Base-by-base conservation (phyloP, 176 grass and related monocot species). In the Poa pratensis region DNA sequence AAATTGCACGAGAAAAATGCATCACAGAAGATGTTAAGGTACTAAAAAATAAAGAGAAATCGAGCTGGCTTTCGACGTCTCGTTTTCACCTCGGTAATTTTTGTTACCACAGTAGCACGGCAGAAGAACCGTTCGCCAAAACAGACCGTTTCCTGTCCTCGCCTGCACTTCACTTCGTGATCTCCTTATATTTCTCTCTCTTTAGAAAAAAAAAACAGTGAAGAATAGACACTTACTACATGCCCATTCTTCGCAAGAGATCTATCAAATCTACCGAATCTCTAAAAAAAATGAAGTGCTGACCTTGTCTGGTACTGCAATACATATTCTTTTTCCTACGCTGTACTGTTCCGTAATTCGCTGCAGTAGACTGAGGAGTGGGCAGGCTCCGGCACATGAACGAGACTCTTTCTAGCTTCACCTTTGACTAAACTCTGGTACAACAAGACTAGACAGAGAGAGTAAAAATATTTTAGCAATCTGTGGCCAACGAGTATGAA, bases 231-330 rank as follows among this genome's bases (percentile, higher is more conserved):
- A 66, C 54, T 60, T 45, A 43, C 54, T 16, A 26, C 65, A 68
- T 12, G 50, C 46, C 84, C 52, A 89, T 87, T 83, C 49, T 79
- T 75, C 58, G 23, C 84, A 51, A 28, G 73, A 80, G 67, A 90
- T 84, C 32, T 59, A 76, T 59, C 54, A 86, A 90, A 83, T 65
- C 84, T 67, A 73, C 88, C 26, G 54, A 83, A 79, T 83, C 80
- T 87, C 58, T 73, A 28, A 90, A 78, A 90, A 78, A 74, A 57
- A 34, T 61, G 17, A 7, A 32, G 19, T 4, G 72, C 43, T 70
- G 77, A 85, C 78, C 71, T 42, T 86, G 28, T 14, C 37, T 20
- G 3, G 80, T 27, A 73, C 58, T 74, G 46, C 35, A 62, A 62
- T 58, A 30, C 65, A 35, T 49, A 69, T 22, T 75, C 67, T 48